Base-by-base conservation (phyloP, 345 rosid genomes). In the Bretschneidera sinensis region DNA sequence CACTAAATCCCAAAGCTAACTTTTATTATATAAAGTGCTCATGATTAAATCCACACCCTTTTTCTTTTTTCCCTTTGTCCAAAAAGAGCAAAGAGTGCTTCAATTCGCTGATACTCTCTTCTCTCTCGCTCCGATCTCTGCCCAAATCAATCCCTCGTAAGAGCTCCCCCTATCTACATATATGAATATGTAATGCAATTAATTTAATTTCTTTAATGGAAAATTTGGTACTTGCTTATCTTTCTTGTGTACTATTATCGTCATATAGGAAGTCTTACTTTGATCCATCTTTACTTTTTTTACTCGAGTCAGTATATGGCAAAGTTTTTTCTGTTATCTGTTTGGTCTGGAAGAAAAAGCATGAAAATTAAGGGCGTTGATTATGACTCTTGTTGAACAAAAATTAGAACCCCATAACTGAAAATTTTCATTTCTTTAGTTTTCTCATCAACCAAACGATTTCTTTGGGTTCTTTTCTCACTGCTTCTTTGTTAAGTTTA, bases 401-500 rank as follows among this genome's bases (percentile, higher is more conserved):
- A 39, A 11, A 39, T 39, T 39, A 13, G 45, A 39, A 39, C 16
- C 16, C 45, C 1, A 31, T 43, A 31, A 1, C 43, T 22, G 24
- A 35, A 22, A 49, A 62, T 25, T 24, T 43, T 43, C 23, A 11
- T 21, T 54, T 43, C 53, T 34, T 25, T 43, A 39, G 14, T 55
- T 55, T n/a, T 25, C 39, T 55, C 10, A 13, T 20, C 15, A 54
- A 34, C 39, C 21, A 16, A 18, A 54, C 23, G 56, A 33, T 21
- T 39, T 54, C 7, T 43, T 63, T 35, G 20, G 19, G 17, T 15
- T 16, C 24, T 54, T 14, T 23, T 43, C 51, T 54, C 35, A 35
- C 50, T 63, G 59, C 35, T 49, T 43, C 55, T 62, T 13, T 62
- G 8, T 17, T 50, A 6, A 11, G 23, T 23, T 19, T 17, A 43